Evolutionary conservation across 2,329 filamentous ascomycete species (phyloP).

Genomic region (Xylaria sp.): DNA sequence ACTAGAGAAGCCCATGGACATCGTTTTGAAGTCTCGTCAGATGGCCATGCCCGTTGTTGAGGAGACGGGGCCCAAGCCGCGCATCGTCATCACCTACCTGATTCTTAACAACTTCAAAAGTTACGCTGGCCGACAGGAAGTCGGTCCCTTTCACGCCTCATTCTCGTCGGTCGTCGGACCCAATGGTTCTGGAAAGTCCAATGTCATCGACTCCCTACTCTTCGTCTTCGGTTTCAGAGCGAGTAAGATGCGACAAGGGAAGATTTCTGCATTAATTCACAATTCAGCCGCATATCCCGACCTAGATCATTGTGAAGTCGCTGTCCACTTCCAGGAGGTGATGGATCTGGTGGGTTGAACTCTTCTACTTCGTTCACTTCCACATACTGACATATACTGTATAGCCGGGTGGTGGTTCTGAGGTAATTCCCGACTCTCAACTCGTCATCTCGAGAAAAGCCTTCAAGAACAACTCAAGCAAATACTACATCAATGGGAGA

Average conservation of each 20-base stretch:
- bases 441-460: conserved; percentile 90
- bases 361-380: not conserved
- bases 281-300: conserved; percentile 90
- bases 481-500: conserved; percentile 94
- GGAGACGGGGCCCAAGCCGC: conserved; percentile 79
- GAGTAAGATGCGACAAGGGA: conserved; percentile 99
- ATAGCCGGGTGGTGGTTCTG: conserved; percentile 75
- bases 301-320: conserved; percentile 91
- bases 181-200: conserved; percentile 98
- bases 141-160: conserved; percentile 95
- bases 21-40: conserved; percentile 86
- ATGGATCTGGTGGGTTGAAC: conserved; percentile 74
- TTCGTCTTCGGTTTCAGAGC: conserved; percentile 99
- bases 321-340: conserved; percentile 96
- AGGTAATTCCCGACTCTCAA: conserved; percentile 83
- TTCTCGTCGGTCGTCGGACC: conserved; percentile 98
- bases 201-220: conserved; percentile 96
- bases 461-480: conserved; percentile 98
- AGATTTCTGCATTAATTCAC: conserved; percentile 96
- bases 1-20: conserved; percentile 91
- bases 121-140: conserved; percentile 93
- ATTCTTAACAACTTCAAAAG: conserved; percentile 98
- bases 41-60: conserved; percentile 75
- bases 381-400: conserved; percentile 45
- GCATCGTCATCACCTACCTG: conserved; percentile 92